Percentiles rank a stretch among this genome's conserved stretches.
These are phyloP conservation scores for Trametes maxima DNA, from an alignment of 768 basidiomycete genomes.

Conservation along the genomic window DNA sequence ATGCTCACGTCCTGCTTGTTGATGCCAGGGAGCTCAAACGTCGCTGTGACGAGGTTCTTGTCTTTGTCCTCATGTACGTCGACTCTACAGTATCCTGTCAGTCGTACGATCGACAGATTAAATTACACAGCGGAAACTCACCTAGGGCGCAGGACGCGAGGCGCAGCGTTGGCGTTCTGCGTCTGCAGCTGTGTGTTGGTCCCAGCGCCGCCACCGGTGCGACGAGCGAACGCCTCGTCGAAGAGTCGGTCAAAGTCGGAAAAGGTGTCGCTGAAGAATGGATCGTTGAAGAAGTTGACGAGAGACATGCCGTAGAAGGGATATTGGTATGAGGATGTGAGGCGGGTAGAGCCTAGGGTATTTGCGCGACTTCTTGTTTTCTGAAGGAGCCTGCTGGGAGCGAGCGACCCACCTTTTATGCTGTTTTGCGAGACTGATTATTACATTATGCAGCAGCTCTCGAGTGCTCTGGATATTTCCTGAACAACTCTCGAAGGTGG, in stretches of 20 bases:
- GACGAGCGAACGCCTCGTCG: constrained; percentile 41
- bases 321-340: neutral
- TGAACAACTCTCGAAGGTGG: neutral
- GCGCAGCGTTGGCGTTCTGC: constrained; percentile 5
- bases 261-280: constrained; percentile 33
- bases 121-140: neutral
- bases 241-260: constrained; percentile 47
- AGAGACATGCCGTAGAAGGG: constrained; percentile 31
- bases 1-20: constrained; percentile 52
- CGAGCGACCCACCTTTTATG: neutral
- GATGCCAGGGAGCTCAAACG: constrained; percentile 61
- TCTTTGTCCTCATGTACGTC: constrained; percentile 54
- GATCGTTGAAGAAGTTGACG: constrained; percentile 44
- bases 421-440: neutral
- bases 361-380: constrained; percentile 8
- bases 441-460: neutral
- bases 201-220: constrained; percentile 10
- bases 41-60: constrained; percentile 51
- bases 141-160: constrained; percentile 24
- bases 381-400: neutral
- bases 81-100: constrained; percentile 41
- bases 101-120: neutral
- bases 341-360: neutral
- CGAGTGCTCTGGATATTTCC: neutral
- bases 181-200: constrained; percentile 17